A percentile compares a stretch with the other conserved stretches of the same genome.
phyloP scores from a whole-genome alignment of 2,329 filamentous ascomycete species.

The Onygena corvina region DNA sequence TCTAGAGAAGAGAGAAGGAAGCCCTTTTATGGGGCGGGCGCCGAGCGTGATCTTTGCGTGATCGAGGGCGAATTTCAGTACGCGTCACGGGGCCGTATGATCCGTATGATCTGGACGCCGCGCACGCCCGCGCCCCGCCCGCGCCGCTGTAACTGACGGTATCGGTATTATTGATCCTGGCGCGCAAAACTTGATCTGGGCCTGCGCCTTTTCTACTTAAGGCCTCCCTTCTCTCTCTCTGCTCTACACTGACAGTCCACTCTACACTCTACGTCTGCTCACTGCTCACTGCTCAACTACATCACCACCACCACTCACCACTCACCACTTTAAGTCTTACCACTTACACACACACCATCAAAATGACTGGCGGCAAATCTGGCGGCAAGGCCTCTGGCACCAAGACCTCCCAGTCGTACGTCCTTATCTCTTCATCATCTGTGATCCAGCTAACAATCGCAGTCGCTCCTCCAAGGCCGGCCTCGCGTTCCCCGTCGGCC shows the following conservation, averaged over 20 bases:
- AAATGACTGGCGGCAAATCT: constrained; percentile 99
- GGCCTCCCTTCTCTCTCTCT: constrained; percentile 15
- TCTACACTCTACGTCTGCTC: no score
- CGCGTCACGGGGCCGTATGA: constrained; percentile 32
- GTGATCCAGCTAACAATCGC: constrained; percentile 31
- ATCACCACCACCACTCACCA: constrained; percentile 15
- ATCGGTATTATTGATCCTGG: constrained; percentile 29
- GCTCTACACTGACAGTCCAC: no score
- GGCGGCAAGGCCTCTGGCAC: constrained; percentile 98
- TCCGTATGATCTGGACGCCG: constrained; percentile 33
- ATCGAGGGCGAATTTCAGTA: constrained; percentile 38
- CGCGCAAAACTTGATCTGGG: constrained; percentile 36
- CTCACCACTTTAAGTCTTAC: constrained; percentile 19
- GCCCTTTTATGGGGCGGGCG: constrained; percentile 21
- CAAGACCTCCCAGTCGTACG: constrained; percentile 99
- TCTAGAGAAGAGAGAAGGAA: constrained; percentile 29
- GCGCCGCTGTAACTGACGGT: constrained; percentile 6
- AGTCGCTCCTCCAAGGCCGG: constrained; percentile 99
- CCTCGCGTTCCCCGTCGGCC: constrained; percentile 96
- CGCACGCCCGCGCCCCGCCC: background rate
- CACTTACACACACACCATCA: constrained; percentile 43
- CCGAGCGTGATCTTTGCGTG: constrained; percentile 34
- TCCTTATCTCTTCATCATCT: constrained; percentile 23
- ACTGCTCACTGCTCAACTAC: constrained; percentile 22
- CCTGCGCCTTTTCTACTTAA: constrained; percentile 18